Evolutionary conservation across 257 asterid genomes (phyloP).

Genomic region (Solanum microdontum): DNA sequence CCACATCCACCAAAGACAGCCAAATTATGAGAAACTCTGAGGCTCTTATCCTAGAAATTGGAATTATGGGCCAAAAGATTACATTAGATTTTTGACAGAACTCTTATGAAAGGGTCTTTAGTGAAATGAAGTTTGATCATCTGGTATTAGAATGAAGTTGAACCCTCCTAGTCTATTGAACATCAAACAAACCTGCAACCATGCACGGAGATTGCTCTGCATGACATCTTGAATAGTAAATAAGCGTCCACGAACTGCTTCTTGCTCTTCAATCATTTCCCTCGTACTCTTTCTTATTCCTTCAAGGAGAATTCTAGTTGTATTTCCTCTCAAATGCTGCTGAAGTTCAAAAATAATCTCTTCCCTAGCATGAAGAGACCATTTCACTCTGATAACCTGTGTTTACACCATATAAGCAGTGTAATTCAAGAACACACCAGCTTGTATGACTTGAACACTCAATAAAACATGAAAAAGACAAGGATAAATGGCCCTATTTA

Average conservation of each 20-base stretch:
- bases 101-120: background rate
- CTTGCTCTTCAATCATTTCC: conserved; percentile 96
- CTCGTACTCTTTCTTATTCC: conserved; percentile 78
- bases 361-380: conserved; percentile 98
- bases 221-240: conserved; percentile 97
- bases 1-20: conserved; percentile 95
- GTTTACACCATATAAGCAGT: background rate
- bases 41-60: conserved; percentile 70
- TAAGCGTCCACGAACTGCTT: conserved; percentile 92
- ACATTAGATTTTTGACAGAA: background rate
- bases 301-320: conserved; percentile 49
- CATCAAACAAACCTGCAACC: conserved; percentile 69
- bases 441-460: background rate
- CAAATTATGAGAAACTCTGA: conserved; percentile 74
- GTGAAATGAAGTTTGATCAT: background rate
- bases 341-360: conserved; percentile 90
- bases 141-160: background rate
- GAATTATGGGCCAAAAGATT: background rate
- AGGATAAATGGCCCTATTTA: background rate
- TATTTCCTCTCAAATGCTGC: conserved; percentile 76
- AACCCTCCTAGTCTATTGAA: background rate
- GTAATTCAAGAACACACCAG: background rate
- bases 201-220: conserved; percentile 92
- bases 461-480: background rate
- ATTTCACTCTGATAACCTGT: conserved; percentile 89